These are phyloP conservation scores for Astragalus membranaceus DNA, from an alignment of 306 rosid species.

Conservation along the genomic window DNA sequence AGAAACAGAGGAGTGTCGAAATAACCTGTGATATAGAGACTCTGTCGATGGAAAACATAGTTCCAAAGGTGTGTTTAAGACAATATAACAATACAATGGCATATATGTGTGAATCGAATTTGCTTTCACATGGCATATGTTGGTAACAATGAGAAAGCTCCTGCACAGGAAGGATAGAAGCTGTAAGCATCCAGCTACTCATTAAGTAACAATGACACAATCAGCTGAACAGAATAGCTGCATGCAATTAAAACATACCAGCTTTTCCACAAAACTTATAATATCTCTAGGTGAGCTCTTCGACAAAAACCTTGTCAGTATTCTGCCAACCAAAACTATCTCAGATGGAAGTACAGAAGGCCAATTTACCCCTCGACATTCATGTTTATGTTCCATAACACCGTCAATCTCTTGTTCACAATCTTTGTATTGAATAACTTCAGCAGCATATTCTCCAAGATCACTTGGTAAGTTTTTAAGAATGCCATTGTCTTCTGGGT, in stretches of 20 bases:
- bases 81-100: slow-evolving; percentile 53
- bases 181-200: slow-evolving; percentile 22
- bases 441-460: slow-evolving; percentile 43
- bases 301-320: slow-evolving; percentile 38
- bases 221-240: slow-evolving; percentile 16
- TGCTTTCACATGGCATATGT: slow-evolving; percentile 46
- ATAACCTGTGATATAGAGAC: slow-evolving; percentile 59
- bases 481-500: slow-evolving; percentile 27
- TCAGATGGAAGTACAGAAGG: slow-evolving; percentile 70
- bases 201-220: slow-evolving; percentile 5
- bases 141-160: slow-evolving; percentile 68
- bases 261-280: slow-evolving; percentile 30
- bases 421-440: slow-evolving; percentile 33
- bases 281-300: slow-evolving; percentile 30
- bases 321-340: slow-evolving; percentile 83
- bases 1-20: slow-evolving; percentile 4
- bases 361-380: slow-evolving; percentile 78
- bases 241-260: slow-evolving; percentile 43
- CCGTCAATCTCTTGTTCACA: slow-evolving; percentile 35
- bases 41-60: slow-evolving; percentile 42
- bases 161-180: slow-evolving; percentile 42
- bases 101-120: slow-evolving; percentile 74
- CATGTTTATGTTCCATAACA: slow-evolving; percentile 70
- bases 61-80: slow-evolving; percentile 39
- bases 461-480: slow-evolving; percentile 33